phyloP scores from a whole-genome alignment of 768 basidiomycete species.

The Leccinum longicurvipes region DNA sequence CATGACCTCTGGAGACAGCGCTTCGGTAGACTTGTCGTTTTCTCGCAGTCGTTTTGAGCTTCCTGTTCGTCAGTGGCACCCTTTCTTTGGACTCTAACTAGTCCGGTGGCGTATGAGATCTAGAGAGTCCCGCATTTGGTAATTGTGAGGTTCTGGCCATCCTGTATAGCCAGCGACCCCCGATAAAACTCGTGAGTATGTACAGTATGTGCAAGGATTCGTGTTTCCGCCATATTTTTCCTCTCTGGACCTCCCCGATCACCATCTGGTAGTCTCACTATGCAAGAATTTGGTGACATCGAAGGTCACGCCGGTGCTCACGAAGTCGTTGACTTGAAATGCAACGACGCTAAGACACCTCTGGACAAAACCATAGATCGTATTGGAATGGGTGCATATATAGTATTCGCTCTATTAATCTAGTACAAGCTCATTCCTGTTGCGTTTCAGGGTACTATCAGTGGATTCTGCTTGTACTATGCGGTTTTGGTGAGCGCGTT shows the following conservation, averaged over 20 bases:
- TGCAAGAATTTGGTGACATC: background rate
- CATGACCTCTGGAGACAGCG: too few relatives aligned
- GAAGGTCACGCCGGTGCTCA: conserved; percentile 27
- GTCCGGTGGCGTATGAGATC: too few relatives aligned
- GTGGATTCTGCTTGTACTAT: conserved; percentile 78
- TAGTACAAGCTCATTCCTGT: background rate
- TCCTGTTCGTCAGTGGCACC: background rate
- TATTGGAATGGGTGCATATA: conserved; percentile 75
- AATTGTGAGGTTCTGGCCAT: too few relatives aligned
- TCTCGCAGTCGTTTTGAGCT: background rate
- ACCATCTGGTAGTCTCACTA: background rate
- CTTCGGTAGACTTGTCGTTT: too few relatives aligned
- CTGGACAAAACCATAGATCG: conserved; percentile 86
- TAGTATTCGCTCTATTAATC: background rate
- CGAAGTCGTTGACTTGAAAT: conserved; percentile 23
- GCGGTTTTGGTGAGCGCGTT: conserved; percentile 74
- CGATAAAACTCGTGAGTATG: too few relatives aligned
- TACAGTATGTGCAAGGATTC: background rate
- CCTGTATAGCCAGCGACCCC: too few relatives aligned
- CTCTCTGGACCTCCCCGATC: background rate
- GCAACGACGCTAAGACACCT: conserved; percentile 47
- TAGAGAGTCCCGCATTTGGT: background rate
- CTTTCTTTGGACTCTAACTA: too few relatives aligned
- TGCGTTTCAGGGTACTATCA: conserved; percentile 59
- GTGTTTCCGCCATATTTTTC: background rate